phyloP scores from a whole-genome alignment of 176 grass and related monocot genomes.

The Dendrocalamus sinicus region DNA sequence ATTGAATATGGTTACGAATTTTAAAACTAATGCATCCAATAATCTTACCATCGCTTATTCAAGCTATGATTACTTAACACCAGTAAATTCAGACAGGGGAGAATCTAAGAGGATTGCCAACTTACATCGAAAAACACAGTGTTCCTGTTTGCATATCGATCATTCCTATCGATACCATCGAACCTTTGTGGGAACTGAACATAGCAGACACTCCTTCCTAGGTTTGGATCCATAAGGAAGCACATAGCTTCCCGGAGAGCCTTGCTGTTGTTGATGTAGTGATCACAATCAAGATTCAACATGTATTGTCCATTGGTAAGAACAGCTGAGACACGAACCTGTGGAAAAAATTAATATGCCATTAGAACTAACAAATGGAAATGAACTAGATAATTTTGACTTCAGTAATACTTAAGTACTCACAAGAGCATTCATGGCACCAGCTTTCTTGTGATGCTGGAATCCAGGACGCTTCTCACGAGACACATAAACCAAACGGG shows the following conservation, averaged over 20 bases:
- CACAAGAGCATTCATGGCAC: conserved; percentile 99
- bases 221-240: conserved; percentile 99
- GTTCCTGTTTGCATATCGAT: conserved; percentile 98
- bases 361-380: conserved; percentile 52
- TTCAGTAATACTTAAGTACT: conserved; percentile 51
- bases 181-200: conserved; percentile 99
- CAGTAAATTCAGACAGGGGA: not conserved
- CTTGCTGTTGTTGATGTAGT: conserved; percentile 99
- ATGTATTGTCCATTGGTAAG: conserved; percentile 98
- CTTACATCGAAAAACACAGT: conserved; percentile 99
- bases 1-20: conserved; percentile 17
- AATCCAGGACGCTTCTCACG: conserved; percentile 99
- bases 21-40: conserved; percentile 9
- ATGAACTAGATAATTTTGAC: conserved; percentile 25
- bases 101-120: conserved; percentile 7
- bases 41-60: conserved; percentile 15
- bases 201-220: conserved; percentile 93
- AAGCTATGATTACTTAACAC: conserved; percentile 27
- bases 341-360: conserved; percentile 27
- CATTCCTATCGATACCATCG: conserved; percentile 95
- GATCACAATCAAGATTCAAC: conserved; percentile 99
- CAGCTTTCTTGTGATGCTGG: conserved; percentile 99
- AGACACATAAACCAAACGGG: conserved; percentile 98
- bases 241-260: conserved; percentile 98
- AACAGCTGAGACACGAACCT: conserved; percentile 99